These are phyloP conservation scores for Colletotrichum lini DNA, from an alignment of 2,329 filamentous ascomycete genomes.

Conservation along the genomic window DNA sequence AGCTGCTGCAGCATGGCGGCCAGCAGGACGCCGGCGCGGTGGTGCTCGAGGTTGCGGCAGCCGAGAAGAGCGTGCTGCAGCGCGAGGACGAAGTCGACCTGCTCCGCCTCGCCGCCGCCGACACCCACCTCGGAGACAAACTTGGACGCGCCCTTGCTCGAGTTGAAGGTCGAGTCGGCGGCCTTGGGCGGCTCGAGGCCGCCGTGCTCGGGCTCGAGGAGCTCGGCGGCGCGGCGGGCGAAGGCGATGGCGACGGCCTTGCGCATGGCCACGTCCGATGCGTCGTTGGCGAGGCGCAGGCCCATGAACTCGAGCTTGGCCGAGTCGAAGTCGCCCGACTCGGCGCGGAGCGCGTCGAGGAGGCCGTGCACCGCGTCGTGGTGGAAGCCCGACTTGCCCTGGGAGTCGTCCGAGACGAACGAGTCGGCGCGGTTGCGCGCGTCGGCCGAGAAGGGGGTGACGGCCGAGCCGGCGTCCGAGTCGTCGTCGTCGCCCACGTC, in stretches of 20 bases:
- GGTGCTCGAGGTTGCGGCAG: constrained; percentile 69
- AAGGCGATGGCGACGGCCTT: constrained; percentile 89
- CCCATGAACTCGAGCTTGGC: constrained; percentile 93
- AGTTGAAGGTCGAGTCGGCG: constrained; percentile 72
- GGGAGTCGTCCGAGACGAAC: constrained; percentile 81
- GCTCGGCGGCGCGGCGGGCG: constrained; percentile 82
- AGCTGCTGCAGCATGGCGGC: constrained; percentile 86
- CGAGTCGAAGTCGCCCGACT: constrained; percentile 83
- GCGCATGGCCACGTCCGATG: constrained; percentile 89
- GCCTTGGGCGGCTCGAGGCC: constrained; percentile 74
- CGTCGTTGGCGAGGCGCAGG: constrained; percentile 91
- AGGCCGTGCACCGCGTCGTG: constrained; percentile 88
- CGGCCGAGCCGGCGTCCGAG: constrained; percentile 76
- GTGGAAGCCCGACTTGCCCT: constrained; percentile 78
- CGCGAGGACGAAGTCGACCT: constrained; percentile 87
- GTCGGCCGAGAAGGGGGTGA: constrained; percentile 60
- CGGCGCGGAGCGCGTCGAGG: constrained; percentile 85
- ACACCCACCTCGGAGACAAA: constrained; percentile 74
- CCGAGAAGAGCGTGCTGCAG: constrained; percentile 85
- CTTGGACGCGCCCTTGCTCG: constrained; percentile 65
- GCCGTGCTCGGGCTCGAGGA: constrained; percentile 68
- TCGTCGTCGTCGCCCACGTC: constrained; percentile 76
- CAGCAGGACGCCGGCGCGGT: constrained; percentile 73
- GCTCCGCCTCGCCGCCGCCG: constrained; percentile 78
- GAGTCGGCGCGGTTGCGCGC: constrained; percentile 78